Evolutionary conservation across 2,329 filamentous ascomycete genomes (phyloP).

Genomic region (Verticillium longisporum): DNA sequence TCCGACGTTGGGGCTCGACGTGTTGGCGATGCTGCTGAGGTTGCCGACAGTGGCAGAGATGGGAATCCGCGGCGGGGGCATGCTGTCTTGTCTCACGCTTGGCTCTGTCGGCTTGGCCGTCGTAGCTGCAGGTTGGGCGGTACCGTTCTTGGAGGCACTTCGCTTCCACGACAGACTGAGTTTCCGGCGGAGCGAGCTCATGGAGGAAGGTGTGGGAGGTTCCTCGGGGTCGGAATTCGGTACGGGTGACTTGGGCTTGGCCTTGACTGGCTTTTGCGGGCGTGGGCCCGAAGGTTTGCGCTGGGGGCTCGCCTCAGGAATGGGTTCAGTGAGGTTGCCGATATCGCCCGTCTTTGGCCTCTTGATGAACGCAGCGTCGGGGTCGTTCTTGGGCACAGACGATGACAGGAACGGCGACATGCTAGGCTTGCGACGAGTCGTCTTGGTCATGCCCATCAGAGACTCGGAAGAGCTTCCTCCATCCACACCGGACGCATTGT

Average conservation of each 20-base stretch:
- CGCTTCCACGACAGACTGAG: conserved; percentile 82
- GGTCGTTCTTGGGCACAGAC: conserved; percentile 44
- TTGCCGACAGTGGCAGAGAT: conserved; percentile 72
- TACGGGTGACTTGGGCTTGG: conserved; percentile 45
- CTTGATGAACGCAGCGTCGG: conserved; percentile 37
- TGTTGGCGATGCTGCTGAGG: conserved; percentile 46
- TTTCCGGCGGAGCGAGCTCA: conserved; percentile 71
- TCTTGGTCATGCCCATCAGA: conserved; percentile 29
- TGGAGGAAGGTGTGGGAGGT: conserved; percentile 66
- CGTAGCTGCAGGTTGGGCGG: conserved; percentile 32
- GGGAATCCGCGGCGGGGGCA: conserved; percentile 87
- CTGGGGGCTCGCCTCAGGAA: conserved; percentile 32
- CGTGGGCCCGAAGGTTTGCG: conserved; percentile 50
- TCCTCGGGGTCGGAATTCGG: conserved; percentile 60
- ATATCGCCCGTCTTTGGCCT: conserved; percentile 47
- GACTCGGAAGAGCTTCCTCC: conserved; percentile 46
- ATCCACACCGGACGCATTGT: conserved; percentile 34
- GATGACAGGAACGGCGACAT: conserved; percentile 57
- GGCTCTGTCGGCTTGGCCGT: conserved; percentile 37
- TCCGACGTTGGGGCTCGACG: conserved; percentile 23
- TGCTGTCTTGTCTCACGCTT: conserved; percentile 63
- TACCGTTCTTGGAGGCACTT: conserved; percentile 65
- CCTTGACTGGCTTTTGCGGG: conserved; percentile 37
- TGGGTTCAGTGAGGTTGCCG: conserved; percentile 30
- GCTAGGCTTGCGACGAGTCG: conserved; percentile 35